These are phyloP conservation scores for Suillus weaverae DNA, from an alignment of 768 basidiomycete genomes.

Conservation along the genomic window DNA sequence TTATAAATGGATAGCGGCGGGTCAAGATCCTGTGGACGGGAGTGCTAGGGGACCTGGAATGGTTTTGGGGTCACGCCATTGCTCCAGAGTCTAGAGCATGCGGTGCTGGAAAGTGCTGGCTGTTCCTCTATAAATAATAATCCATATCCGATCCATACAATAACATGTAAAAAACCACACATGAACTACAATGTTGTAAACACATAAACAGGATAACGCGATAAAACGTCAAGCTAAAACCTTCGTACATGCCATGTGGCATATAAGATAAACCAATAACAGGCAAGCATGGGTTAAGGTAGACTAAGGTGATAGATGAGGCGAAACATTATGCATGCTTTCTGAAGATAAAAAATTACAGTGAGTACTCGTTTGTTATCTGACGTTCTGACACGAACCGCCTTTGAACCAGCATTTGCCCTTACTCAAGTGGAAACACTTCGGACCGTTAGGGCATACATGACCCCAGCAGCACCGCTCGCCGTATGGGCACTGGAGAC, in stretches of 20 bases:
- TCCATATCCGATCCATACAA: conserved; percentile 12
- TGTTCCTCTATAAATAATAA: conserved; percentile 21
- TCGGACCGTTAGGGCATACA: conserved; percentile 75
- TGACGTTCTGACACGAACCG: conserved; percentile 33
- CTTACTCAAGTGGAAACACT: conserved; percentile 66
- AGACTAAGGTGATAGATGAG: conserved; percentile 15
- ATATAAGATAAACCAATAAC: conserved; percentile 21
- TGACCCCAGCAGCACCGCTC: conserved; percentile 83
- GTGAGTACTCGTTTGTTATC: not conserved
- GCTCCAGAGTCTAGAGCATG: not conserved
- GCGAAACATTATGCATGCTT: conserved; percentile 39
- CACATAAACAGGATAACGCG: conserved; percentile 4
- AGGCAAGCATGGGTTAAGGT: conserved; percentile 22
- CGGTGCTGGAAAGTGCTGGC: not conserved
- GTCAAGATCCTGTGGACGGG: not conserved
- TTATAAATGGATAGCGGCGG: not conserved
- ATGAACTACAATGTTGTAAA: conserved; percentile 28
- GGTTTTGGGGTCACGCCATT: not conserved
- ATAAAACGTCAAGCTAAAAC: conserved; percentile 14
- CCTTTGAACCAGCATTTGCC: conserved; percentile 92
- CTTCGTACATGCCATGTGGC: conserved; percentile 26
- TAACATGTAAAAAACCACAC: conserved; percentile 8
- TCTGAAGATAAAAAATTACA: conserved; percentile 24
- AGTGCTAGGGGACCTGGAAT: not conserved
- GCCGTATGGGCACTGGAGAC: conserved; percentile 73